phyloP scores from a whole-genome alignment of 1,284 basidiomycete species.

The Termitomyces sp. region DNA sequence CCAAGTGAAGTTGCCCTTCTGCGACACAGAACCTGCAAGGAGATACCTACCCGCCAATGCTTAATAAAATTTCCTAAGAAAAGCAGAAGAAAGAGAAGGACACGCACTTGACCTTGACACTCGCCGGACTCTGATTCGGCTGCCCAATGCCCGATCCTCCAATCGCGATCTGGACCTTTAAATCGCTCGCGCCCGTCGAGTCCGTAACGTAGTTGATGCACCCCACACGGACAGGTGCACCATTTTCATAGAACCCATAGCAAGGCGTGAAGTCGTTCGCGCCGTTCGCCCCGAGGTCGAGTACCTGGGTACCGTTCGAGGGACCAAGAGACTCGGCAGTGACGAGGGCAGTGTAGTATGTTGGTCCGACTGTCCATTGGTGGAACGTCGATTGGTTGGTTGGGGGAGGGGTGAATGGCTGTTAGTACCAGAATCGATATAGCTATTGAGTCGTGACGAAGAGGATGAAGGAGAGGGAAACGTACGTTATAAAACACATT shows the following conservation, averaged over 20 bases:
- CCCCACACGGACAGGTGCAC: constrained; percentile 48
- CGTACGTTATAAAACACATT: constrained; percentile 45
- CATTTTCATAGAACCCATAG: constrained; percentile 70
- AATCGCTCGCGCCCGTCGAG: constrained; percentile 43
- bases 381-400: constrained; percentile 53
- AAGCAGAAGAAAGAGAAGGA: constrained; percentile 39
- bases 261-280: constrained; percentile 54
- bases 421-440: background rate
- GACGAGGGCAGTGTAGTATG: constrained; percentile 39
- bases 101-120: constrained; percentile 56
- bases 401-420: constrained; percentile 40
- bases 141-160: constrained; percentile 42
- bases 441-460: background rate
- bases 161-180: constrained; percentile 35
- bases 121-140: constrained; percentile 49
- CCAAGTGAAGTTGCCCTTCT: constrained; percentile 73
- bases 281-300: constrained; percentile 51
- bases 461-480: background rate
- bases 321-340: constrained; percentile 68
- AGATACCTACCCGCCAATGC: constrained; percentile 40
- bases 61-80: constrained; percentile 34
- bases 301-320: constrained; percentile 51
- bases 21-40: constrained; percentile 44
- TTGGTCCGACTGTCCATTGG: constrained; percentile 53
- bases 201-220: constrained; percentile 68